Percentiles rank a stretch among this genome's conserved stretches.
Conservation (phyloP, 2,329 filamentous ascomycete species). For the Clonostachys byssicola region DNA sequence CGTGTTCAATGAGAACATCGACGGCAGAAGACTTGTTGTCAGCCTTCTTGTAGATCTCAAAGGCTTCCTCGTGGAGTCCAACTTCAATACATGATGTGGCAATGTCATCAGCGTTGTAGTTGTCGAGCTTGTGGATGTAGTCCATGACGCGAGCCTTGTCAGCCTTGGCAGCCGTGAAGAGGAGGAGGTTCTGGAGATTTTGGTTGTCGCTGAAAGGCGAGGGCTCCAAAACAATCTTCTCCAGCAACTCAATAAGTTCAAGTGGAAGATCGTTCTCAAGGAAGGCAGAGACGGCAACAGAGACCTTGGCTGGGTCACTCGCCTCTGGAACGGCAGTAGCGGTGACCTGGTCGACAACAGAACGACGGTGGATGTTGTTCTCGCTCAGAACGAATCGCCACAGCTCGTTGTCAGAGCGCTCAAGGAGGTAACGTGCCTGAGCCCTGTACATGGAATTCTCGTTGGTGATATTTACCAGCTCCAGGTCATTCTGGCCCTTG, state of each 20-base stretch:
- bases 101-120: slow-evolving; percentile 90
- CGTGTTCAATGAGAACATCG: slow-evolving; percentile 89
- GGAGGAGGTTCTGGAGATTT: slow-evolving; percentile 91
- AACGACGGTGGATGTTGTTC: slow-evolving; percentile 93
- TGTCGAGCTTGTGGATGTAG: slow-evolving; percentile 88
- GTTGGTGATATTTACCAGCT: slow-evolving; percentile 96
- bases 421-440: slow-evolving; percentile 92
- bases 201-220: slow-evolving; percentile 97
- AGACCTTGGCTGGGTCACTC: slow-evolving; percentile 90
- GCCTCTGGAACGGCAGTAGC: slow-evolving; percentile 92
- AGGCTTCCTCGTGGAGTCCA: slow-evolving; percentile 92
- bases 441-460: slow-evolving; percentile 99
- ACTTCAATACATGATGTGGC: slow-evolving; percentile 91
- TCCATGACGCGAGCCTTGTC: slow-evolving; percentile 94
- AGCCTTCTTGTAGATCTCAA: slow-evolving; percentile 98
- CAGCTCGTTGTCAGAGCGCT: slow-evolving; percentile 83
- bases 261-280: slow-evolving; percentile 85
- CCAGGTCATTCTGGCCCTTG: slow-evolving; percentile 96
- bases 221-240: slow-evolving; percentile 99
- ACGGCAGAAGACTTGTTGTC: slow-evolving; percentile 82
- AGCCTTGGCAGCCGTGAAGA: slow-evolving; percentile 94
- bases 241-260: slow-evolving; percentile 93
- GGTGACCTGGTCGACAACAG: slow-evolving; percentile 93
- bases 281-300: slow-evolving; percentile 89
- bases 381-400: slow-evolving; percentile 93